Base-by-base conservation (phyloP, 179 eudicot genomes). In the Heliamphora pulchella region DNA sequence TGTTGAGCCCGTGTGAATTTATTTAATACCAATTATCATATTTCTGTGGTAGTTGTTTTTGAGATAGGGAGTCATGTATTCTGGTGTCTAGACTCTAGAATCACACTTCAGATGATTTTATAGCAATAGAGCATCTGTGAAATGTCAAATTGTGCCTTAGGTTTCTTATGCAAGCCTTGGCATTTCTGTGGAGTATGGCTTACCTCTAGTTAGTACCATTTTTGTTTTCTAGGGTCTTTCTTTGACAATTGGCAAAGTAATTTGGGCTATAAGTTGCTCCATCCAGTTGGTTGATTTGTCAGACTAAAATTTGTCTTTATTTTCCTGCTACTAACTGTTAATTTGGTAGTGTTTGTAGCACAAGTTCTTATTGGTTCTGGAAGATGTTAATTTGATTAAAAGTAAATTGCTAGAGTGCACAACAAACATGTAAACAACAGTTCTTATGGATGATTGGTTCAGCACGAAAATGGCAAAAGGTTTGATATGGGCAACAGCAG, bases 401-500 rank as follows among this genome's bases (percentile, higher is more conserved):
- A 51, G 48, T 2, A 44, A 20, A 31, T 9, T 41, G 7, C 41
- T 74, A 39, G 31, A 54, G 48, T 74, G 53, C 51, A 76, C 17
- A 67, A 65, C 50, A 43, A 31, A 1, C 70, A 65, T 2, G 20
- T 76, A 2, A 62, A 44, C 43, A 18, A 62, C 1, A 8, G n/a
- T 75, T 58, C 58, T 31, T 3, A 43, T 43, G 43, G 41, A 11
- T 39, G 53, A 43, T 76, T 46, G 67, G 71, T 63, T 62, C 71
- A 77, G 71, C 44, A 8, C 14, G 22, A 48, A 79, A 79, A 94
- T 91, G 97, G 89, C 87, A 18, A 89, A 86, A 84, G 92, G 98
- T 69, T 78, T 91, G 81, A 87, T 91, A 79, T 94, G 97, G 96
- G 98, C 93, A 6, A 90, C 94, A 64, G 87, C 93, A 1, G 98